These are phyloP conservation scores for Fusarium mexicanum DNA, from an alignment of 2,329 filamentous ascomycete genomes.

Conservation along the genomic window DNA sequence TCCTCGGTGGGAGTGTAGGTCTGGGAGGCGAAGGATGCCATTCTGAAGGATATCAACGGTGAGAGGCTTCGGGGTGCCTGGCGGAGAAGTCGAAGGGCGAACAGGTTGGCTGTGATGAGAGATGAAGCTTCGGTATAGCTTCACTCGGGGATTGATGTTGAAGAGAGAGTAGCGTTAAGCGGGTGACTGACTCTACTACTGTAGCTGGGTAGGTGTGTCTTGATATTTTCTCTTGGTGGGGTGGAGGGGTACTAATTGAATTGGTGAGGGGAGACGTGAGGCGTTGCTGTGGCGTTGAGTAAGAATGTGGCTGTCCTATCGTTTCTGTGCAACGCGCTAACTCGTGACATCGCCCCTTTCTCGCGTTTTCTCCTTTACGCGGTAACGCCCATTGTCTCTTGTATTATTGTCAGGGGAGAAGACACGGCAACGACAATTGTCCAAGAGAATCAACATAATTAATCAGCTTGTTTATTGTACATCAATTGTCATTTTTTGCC, in stretches of 20 bases:
- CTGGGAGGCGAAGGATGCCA: slow-evolving; percentile 72
- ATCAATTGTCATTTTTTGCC: background rate
- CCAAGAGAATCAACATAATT: slow-evolving; percentile 5
- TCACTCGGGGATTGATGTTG: slow-evolving; percentile 31
- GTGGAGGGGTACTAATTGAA: slow-evolving; percentile 36
- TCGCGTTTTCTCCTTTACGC: slow-evolving; percentile 47
- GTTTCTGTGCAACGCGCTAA: slow-evolving; percentile 26
- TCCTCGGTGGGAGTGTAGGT: slow-evolving; percentile 83
- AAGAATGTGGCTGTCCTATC: background rate
- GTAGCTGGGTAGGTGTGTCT: background rate
- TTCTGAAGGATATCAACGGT: slow-evolving; percentile 55
- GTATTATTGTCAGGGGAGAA: background rate
- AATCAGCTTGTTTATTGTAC: background rate
- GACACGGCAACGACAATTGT: slow-evolving; percentile 10
- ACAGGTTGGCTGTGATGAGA: slow-evolving; percentile 48
- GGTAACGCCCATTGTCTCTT: slow-evolving; percentile 10
- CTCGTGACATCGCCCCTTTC: slow-evolving; percentile 49
- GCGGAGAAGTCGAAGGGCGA: slow-evolving; percentile 53
- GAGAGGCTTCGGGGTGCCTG: slow-evolving; percentile 48
- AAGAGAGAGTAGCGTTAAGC: background rate
- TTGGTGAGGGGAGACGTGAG: background rate
- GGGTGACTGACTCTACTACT: slow-evolving; percentile 7
- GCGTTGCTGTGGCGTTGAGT: slow-evolving; percentile 8
- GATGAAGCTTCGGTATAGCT: slow-evolving; percentile 41
- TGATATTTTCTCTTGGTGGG: slow-evolving; percentile 40